Evolutionary conservation across 495 filamentous ascomycete species (phyloP).

Genomic region (Pseudevernia furfuracea): DNA sequence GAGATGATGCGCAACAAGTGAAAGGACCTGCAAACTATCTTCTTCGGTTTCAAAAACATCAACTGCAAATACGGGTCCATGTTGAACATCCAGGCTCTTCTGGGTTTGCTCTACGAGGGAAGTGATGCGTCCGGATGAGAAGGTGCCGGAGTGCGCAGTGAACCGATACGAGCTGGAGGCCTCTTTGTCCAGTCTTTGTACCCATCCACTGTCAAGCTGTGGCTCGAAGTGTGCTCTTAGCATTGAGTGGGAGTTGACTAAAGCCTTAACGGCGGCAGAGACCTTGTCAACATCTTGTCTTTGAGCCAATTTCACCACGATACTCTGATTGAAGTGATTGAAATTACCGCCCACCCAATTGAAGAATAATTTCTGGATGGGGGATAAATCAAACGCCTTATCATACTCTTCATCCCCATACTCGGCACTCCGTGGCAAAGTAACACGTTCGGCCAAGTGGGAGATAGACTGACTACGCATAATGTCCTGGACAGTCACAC

Average conservation of each 20-base stretch:
- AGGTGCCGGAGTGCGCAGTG: conserved; percentile 25
- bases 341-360: conserved; percentile 41
- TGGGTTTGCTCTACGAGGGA: conserved; percentile 33
- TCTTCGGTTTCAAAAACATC: conserved; percentile 45
- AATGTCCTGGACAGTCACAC: conserved; percentile 28
- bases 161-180: conserved; percentile 36
- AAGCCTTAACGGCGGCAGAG: conserved; percentile 45
- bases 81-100: conserved; percentile 37
- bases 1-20: conserved; percentile 58
- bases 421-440: not conserved
- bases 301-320: conserved; percentile 52
- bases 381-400: conserved; percentile 55
- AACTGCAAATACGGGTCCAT: conserved; percentile 39
- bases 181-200: conserved; percentile 36
- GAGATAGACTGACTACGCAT: conserved; percentile 32
- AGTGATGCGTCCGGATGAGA: conserved; percentile 23
- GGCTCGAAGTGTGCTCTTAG: conserved; percentile 54
- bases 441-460: conserved; percentile 25
- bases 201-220: conserved; percentile 24
- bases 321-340: conserved; percentile 61
- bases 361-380: conserved; percentile 67
- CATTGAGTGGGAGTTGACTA: conserved; percentile 65
- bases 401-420: conserved; percentile 32
- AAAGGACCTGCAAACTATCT: conserved; percentile 41
- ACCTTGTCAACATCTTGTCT: conserved; percentile 41